Base-by-base conservation (phyloP, 495 filamentous ascomycete species). In the Podospora tetraspora region DNA sequence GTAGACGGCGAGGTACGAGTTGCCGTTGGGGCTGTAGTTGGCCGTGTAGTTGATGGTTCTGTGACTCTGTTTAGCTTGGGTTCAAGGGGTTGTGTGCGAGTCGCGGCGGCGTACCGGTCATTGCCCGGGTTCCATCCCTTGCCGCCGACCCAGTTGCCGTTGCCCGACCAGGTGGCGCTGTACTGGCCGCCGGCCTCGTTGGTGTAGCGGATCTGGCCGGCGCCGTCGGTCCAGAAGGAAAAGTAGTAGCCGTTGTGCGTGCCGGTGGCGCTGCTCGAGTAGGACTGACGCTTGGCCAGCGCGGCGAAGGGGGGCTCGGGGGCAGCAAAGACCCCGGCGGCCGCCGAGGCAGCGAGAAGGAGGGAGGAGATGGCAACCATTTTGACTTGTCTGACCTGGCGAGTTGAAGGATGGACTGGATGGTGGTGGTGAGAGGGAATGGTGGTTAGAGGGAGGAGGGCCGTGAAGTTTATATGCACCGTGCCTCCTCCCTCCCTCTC, bases 141-240 rank as follows among this genome's bases (percentile, higher is more conserved):
- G 59, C 88, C 88, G 25, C 82, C 85, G 64, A 88, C 85, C 68
- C 87, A 89, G 78, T 88, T 87, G 59, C 84, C 85, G 63, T 78
- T 78, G 67, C 82, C 80, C 22, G 72, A 76, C 86, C 86, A 89
- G 19, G 64, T 81, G 12, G 85, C 79, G 66, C 75, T 81, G 79
- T 89, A 90, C 63, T 79, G 73, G n/a, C 87, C 86, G 23, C 73
- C 81, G 22, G 77, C 71, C 57, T 82, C 83, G 71, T 88, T 88
- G 75, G 81, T 85, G 75, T 88, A 90, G 52, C 74, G 79, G 7
- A 88, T 82, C 67, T 74, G 75, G 8, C 78, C 81, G 57, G 77
- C 80, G 5, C 84, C 84, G 57, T 89, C 84, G 59, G 85, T 88
- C 85, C 85, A 89, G 81, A 85, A 89, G 27, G 82, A 85, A 73